A percentile compares a stretch with the other conserved stretches of the same genome.
phyloP scores from a whole-genome alignment of 75 land plant species.

The Adiantum capillusveneris region DNA sequence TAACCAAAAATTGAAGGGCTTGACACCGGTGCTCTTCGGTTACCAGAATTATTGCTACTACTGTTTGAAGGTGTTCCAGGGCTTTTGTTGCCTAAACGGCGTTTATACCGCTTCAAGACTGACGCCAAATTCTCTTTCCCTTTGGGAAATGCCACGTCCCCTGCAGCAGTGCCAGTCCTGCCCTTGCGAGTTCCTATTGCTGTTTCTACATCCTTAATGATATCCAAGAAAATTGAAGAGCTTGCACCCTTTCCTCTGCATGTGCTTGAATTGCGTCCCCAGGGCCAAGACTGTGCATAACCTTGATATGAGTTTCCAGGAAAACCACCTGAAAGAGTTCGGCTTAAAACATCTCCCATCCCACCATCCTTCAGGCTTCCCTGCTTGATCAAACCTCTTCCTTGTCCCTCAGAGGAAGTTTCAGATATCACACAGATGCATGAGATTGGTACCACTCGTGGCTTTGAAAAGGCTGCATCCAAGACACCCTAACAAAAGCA shows the following conservation, averaged over 20 bases:
- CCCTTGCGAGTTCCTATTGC: conserved; percentile 88
- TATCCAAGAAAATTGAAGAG: conserved; percentile 50
- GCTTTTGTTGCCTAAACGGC: conserved; percentile 61
- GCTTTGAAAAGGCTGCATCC: conserved; percentile 81
- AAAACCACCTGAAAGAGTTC: conserved; percentile 1
- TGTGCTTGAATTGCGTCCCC: conserved; percentile 32
- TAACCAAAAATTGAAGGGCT: too few species aligned
- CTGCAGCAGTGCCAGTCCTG: conserved; percentile 93
- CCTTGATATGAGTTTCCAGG: conserved; percentile 14
- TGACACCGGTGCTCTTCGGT: background rate
- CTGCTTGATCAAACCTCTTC: conserved; percentile 20
- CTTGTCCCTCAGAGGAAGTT: conserved; percentile 15
- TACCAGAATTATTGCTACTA: background rate
- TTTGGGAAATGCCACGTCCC: conserved; percentile 97
- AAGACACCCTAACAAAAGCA: conserved; percentile 81
- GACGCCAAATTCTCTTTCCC: conserved; percentile 94
- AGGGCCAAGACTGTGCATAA: conserved; percentile 22
- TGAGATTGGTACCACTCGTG: conserved; percentile 43
- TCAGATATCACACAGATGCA: conserved; percentile 67
- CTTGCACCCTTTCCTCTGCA: conserved; percentile 52
- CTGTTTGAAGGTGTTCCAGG: conserved; percentile 14
- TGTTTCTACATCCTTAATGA: conserved; percentile 81
- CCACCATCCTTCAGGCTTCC: background rate
- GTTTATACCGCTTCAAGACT: conserved; percentile 90
- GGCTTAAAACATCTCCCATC: background rate